Percentiles rank a stretch among this genome's conserved stretches.
These are phyloP conservation scores for Fulvia fulva DNA, from an alignment of 2,329 filamentous ascomycete species.

Conservation along the genomic window DNA sequence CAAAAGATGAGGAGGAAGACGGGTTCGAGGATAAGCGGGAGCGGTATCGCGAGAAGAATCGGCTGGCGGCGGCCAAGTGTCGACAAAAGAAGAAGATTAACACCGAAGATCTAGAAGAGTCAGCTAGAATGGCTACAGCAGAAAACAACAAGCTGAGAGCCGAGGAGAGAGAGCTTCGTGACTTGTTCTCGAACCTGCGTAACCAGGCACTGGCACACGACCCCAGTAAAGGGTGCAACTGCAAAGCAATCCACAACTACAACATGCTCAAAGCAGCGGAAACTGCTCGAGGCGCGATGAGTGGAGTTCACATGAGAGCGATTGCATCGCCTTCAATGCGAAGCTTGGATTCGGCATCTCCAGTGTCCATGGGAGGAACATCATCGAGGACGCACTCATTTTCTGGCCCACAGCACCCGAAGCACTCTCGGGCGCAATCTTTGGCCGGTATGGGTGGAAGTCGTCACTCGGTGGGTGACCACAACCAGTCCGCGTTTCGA, in stretches of 20 bases:
- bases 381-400: conserved; percentile 19
- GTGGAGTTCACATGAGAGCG: conserved; percentile 8
- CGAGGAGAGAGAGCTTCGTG: conserved; percentile 32
- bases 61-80: conserved; percentile 69
- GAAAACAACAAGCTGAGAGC: conserved; percentile 31
- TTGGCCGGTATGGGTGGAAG: not conserved
- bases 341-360: conserved; percentile 17
- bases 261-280: conserved; percentile 31
- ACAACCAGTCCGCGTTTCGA: not conserved
- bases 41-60: conserved; percentile 65
- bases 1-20: conserved; percentile 14
- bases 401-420: conserved; percentile 6
- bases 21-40: conserved; percentile 46
- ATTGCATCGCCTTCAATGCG: conserved; percentile 21
- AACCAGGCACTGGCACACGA: conserved; percentile 33
- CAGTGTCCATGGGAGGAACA: conserved; percentile 3
- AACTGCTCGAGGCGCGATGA: conserved; percentile 19
- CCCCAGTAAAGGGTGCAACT: conserved; percentile 29
- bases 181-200: conserved; percentile 31
- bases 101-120: conserved; percentile 48
- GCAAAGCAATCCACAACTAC: conserved; percentile 31
- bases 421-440: conserved; percentile 9
- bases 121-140: conserved; percentile 38
- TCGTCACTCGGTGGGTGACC: not conserved
- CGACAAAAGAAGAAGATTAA: conserved; percentile 65